Conservation (phyloP, 441 rosid species). For the Theobroma grandiflorum region DNA sequence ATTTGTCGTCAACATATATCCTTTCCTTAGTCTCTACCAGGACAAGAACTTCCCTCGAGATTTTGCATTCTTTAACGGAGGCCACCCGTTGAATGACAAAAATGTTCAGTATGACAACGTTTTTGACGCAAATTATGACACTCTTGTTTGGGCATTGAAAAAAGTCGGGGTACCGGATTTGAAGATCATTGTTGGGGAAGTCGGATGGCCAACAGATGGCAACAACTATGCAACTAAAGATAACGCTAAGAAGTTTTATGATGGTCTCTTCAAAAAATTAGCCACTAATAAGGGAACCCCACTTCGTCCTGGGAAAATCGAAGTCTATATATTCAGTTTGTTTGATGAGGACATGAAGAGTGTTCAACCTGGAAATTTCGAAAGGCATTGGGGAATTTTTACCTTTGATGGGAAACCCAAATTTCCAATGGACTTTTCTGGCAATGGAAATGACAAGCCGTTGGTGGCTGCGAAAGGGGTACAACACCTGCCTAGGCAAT, state of each 20-base stretch:
- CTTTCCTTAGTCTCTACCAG: conserved; percentile 80
- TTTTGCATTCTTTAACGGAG: conserved; percentile 63
- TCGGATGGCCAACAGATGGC: conserved; percentile 97
- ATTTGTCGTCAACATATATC: conserved; percentile 87
- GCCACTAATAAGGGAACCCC: conserved; percentile 70
- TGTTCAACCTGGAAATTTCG: conserved; percentile 65
- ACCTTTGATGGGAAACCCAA: conserved; percentile 79
- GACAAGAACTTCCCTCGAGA: conserved; percentile 64
- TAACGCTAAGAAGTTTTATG: conserved; percentile 67
- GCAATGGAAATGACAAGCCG: conserved; percentile 55
- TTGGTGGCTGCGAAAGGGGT: conserved; percentile 71
- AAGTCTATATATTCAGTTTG: conserved; percentile 65
- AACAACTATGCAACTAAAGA: conserved; percentile 36
- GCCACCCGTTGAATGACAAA: conserved; percentile 44
- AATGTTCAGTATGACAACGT: conserved; percentile 59
- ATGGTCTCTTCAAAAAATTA: conserved; percentile 67
- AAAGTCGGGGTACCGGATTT: conserved; percentile 53
- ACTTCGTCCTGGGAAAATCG: conserved; percentile 55
- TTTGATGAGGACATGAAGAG: conserved; percentile 80
- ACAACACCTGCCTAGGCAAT: conserved; percentile 57
- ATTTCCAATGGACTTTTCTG: conserved; percentile 71
- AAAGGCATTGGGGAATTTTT: conserved; percentile 93
- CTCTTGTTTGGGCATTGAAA: conserved; percentile 69
- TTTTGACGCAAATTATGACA: conserved; percentile 87
- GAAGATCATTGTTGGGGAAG: conserved; percentile 82